Percentiles rank a stretch among this genome's conserved stretches.
Evolutionary conservation across 495 filamentous ascomycete species (phyloP).

Genomic region (Penicillium pancosmium): DNA sequence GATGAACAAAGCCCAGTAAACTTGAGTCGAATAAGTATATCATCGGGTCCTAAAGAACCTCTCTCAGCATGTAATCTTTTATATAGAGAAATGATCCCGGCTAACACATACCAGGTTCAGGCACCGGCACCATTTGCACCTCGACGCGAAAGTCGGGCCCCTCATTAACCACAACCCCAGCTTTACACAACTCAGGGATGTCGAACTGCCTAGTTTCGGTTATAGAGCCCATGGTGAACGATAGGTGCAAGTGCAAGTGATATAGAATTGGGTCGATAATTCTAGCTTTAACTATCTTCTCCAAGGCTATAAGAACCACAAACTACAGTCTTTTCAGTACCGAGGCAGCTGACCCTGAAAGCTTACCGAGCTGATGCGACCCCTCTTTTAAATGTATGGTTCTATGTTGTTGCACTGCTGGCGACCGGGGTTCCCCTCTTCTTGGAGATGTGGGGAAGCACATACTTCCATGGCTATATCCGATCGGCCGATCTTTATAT

Average conservation of each 20-base stretch:
- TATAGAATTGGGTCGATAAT: background rate
- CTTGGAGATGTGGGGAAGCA: conserved; percentile 1
- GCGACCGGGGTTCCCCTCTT: background rate
- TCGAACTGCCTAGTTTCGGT: conserved; percentile 21
- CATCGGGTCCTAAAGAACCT: conserved; percentile 39
- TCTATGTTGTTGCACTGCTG: background rate
- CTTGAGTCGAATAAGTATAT: conserved; percentile 51
- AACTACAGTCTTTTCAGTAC: background rate
- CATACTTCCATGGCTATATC: background rate
- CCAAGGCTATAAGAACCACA: background rate
- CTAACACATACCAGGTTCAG: conserved; percentile 46
- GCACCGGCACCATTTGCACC: conserved; percentile 55
- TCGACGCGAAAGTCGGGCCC: conserved; percentile 55
- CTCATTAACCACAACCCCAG: conserved; percentile 56
- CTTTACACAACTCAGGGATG: conserved; percentile 57
- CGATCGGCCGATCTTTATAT: background rate
- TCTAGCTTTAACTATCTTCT: background rate
- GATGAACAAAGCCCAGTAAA: conserved; percentile 52
- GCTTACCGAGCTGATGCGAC: background rate
- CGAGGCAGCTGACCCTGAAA: background rate
- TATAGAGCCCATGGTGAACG: conserved; percentile 6
- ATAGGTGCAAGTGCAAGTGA: background rate
- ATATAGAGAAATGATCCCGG: background rate
- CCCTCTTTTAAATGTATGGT: conserved; percentile 3
- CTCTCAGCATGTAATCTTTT: background rate